Base-by-base conservation (phyloP, 306 rosid species). In the Cucurbita pepo region DNA sequence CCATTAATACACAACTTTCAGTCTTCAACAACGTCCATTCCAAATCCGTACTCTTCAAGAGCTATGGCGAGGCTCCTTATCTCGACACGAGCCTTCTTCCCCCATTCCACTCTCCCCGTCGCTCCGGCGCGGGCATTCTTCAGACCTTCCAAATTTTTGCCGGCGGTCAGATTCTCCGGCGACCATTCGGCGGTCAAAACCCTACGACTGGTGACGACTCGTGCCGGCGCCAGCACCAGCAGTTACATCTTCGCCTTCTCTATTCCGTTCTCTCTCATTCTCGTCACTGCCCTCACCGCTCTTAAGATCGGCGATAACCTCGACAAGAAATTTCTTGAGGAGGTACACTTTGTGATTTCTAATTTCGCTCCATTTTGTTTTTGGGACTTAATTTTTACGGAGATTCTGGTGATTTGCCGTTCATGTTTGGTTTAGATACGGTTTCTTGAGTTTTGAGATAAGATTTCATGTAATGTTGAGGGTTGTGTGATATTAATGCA, bases 291-390 rank as follows among this genome's bases (percentile, higher is more conserved):
- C 55, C 74, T 86, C 56, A 72, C 96, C 18, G 83, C 97, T 4
- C 76, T 85, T 45, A 79, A 80, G 77, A 81, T 92, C 13, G 88
- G 84, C 12, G 81, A 88, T 6, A 85, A 84, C 73, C 96, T 92
- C 67, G 96, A 92, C 82, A 70, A 66, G 52, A 85, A 88, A 4
- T 92, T 77, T 75, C 85, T 83, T 6, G 92, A 90, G 76, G 97
- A 92, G 92, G 97, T 92, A 47, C 34, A 82, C 45, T 43, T 65
- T 13, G 9, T 60, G 2, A 41, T 11, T 19, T 73, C 25, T 44
- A 45, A 44, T 58, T 74, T 21, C 0, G 34, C 43, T 56, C 21
- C 13, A 13, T 56, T 55, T 56, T 58, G n/a, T 73, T 73, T 21
- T 21, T 48, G 73, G 73, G 53, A 56, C 53, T 56, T 11, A 21